phyloP scores from a whole-genome alignment of 2,329 filamentous ascomycete species.

The Daldinia eschscholtzii region DNA sequence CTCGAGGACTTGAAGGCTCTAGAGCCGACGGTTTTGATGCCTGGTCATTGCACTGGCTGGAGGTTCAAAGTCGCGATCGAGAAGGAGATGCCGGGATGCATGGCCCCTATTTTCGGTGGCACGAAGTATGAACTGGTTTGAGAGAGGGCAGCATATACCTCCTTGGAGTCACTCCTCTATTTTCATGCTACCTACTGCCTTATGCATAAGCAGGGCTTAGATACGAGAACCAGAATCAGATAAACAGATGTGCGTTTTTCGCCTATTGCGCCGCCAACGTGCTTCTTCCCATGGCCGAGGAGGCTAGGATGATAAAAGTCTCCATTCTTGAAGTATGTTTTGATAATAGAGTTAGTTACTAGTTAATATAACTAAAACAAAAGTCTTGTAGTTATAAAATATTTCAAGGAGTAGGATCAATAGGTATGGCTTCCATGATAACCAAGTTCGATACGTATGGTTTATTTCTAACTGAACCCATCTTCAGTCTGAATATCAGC shows the following conservation, averaged over 20 bases:
- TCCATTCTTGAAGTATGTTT: background rate
- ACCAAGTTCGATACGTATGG: too few species aligned
- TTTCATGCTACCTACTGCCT: background rate
- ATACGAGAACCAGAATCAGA: background rate
- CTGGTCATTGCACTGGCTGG: constrained; percentile 69
- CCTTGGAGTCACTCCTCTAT: too few species aligned
- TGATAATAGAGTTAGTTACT: background rate
- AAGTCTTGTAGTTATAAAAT: background rate
- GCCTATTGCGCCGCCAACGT: background rate
- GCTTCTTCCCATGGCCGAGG: constrained; percentile 3
- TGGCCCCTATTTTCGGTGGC: constrained; percentile 65
- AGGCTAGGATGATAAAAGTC: background rate
- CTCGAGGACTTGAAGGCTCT: constrained; percentile 62
- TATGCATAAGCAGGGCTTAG: background rate
- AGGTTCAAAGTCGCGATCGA: constrained; percentile 66
- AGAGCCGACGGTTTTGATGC: constrained; percentile 62
- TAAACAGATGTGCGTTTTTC: background rate
- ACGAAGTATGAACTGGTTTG: constrained; percentile 53
- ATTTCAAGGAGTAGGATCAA: background rate
- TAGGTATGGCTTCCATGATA: background rate
- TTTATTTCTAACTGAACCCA: background rate
- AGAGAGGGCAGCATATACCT: constrained; percentile 1
- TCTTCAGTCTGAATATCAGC: background rate
- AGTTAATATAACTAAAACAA: too few species aligned
- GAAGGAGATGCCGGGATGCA: constrained; percentile 61